Percentiles rank a stretch among this genome's conserved stretches.
Conservation (phyloP, 768 basidiomycete genomes). For the Trametes cingulata region DNA sequence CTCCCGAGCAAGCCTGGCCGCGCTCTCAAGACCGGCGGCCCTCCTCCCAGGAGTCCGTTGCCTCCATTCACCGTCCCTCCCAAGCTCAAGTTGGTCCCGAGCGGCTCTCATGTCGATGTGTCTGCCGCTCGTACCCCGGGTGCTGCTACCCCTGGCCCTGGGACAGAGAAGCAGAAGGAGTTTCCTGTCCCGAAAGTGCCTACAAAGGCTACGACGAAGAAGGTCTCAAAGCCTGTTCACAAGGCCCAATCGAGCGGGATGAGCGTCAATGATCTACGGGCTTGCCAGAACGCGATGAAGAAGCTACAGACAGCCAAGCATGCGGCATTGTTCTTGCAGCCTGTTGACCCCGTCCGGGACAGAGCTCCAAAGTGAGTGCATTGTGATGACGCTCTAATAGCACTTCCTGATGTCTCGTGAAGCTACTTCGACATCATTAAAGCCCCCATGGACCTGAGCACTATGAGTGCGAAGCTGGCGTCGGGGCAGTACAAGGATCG, state of each 20-base stretch:
- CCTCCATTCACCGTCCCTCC: constrained; percentile 39
- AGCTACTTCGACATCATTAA: constrained; percentile 93
- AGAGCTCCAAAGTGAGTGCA: constrained; percentile 74
- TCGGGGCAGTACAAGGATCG: constrained; percentile 85
- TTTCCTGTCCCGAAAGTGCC: constrained; percentile 22
- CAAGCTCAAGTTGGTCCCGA: constrained; percentile 60
- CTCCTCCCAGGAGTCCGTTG: constrained; percentile 33
- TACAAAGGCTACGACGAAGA: constrained; percentile 28
- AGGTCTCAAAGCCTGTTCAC: constrained; percentile 47
- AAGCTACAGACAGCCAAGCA: constrained; percentile 78
- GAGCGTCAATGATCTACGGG: constrained; percentile 71
- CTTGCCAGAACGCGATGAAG: constrained; percentile 75
- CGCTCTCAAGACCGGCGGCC: constrained; percentile 38
- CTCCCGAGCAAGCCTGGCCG: constrained; percentile 44
- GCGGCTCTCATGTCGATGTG: constrained; percentile 28
- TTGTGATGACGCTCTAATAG: neutral
- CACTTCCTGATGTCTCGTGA: neutral
- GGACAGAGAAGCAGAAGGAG: constrained; percentile 11
- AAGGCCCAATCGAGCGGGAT: constrained; percentile 81
- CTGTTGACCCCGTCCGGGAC: constrained; percentile 96
- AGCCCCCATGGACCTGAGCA: constrained; percentile 92
- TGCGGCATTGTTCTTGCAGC: constrained; percentile 73
- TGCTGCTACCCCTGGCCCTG: constrained; percentile 10
- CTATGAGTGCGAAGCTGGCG: constrained; percentile 83
- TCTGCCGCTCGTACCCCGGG: constrained; percentile 32